phyloP scores from a whole-genome alignment of 108 stramenopile species.

The Cyclostephanos invisitatus region DNA sequence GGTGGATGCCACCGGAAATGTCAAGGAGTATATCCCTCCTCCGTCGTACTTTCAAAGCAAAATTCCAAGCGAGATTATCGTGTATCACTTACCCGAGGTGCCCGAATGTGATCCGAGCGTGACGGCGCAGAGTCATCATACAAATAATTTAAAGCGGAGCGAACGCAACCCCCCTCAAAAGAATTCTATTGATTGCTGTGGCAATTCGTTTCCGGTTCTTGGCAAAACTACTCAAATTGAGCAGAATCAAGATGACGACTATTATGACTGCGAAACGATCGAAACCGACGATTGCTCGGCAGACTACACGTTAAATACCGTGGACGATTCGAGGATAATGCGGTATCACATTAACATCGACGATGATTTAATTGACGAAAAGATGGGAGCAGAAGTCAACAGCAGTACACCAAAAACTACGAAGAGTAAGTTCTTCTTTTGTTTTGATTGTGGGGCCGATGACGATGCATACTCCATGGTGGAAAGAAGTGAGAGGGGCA shows the following conservation, averaged over 20 bases:
- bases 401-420: background rate
- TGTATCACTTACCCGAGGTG: constrained; percentile 28
- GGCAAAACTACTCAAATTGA: background rate
- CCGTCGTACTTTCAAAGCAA: constrained; percentile 23
- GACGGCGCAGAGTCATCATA: constrained; percentile 31
- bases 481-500: constrained; percentile 6
- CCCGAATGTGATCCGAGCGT: constrained; percentile 13
- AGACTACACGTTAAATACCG: constrained; percentile 36
- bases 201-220: background rate
- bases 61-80: constrained; percentile 31
- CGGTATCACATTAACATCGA: background rate
- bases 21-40: constrained; percentile 54
- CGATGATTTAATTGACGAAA: background rate
- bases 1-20: constrained; percentile 28
- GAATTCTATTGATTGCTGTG: constrained; percentile 10
- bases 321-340: constrained; percentile 7
- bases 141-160: constrained; percentile 33
- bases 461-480: constrained; percentile 12
- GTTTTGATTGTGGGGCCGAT: constrained; percentile 1
- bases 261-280: constrained; percentile 38
- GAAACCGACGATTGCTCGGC: constrained; percentile 41
- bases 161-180: constrained; percentile 15
- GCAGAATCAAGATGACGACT: constrained; percentile 13
- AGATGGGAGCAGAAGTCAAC: background rate
- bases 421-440: background rate